phyloP scores from a whole-genome alignment of 106 monocot species.

The Chionographis japonica region DNA sequence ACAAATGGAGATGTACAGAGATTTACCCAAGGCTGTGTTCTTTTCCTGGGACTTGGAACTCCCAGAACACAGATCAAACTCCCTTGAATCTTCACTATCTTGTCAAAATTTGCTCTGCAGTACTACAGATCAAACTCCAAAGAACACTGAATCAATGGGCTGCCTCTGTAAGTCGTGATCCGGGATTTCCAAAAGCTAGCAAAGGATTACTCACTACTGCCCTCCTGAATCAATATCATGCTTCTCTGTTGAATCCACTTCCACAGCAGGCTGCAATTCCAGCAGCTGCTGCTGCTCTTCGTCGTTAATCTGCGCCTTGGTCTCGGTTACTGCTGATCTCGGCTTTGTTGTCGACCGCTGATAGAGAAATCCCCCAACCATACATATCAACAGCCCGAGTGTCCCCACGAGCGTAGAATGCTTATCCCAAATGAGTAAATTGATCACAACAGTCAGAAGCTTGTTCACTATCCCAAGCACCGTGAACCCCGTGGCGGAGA shows the following conservation, averaged over 20 bases:
- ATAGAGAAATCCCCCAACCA: slow-evolving; percentile 32
- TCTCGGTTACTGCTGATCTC: slow-evolving; percentile 3
- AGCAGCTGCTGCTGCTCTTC: slow-evolving; percentile 29
- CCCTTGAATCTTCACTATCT: too few relatives aligned
- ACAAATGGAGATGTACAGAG: too few relatives aligned
- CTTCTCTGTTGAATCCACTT: too few relatives aligned
- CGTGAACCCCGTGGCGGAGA: slow-evolving; percentile 74
- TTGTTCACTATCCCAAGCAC: slow-evolving; percentile 56
- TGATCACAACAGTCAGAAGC: slow-evolving; percentile 28
- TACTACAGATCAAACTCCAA: too few relatives aligned
- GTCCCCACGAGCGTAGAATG: slow-evolving; percentile 26
- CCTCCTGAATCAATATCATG: neutral
- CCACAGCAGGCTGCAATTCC: slow-evolving; percentile 3
- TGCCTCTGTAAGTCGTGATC: too few relatives aligned
- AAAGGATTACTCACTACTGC: too few relatives aligned
- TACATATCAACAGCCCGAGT: slow-evolving; percentile 28
- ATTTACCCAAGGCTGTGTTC: too few relatives aligned
- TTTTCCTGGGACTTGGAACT: too few relatives aligned
- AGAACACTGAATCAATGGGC: too few relatives aligned
- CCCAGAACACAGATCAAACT: too few relatives aligned
- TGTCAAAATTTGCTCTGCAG: too few relatives aligned
- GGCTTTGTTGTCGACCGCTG: slow-evolving; percentile 30
- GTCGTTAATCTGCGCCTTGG: neutral
- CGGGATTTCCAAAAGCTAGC: too few relatives aligned
- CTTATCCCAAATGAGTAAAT: slow-evolving; percentile 29